Base-by-base conservation (phyloP, 495 filamentous ascomycete genomes). In the Lepraria neglecta region DNA sequence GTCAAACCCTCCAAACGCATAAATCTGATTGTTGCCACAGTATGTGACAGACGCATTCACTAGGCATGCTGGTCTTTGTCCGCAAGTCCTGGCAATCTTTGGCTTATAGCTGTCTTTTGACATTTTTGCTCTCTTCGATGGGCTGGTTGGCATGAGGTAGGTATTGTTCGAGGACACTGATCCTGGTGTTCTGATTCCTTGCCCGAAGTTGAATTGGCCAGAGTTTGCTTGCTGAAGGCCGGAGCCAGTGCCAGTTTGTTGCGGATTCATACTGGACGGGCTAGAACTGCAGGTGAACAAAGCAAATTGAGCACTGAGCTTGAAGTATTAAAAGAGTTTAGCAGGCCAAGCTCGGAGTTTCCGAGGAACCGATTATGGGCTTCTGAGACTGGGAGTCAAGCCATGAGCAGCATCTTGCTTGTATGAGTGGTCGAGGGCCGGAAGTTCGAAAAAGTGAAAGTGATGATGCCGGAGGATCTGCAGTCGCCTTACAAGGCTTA, bases 1-100 rank as follows among this genome's bases (percentile, higher is more conserved):
- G 70, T 98, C 94, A 67, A 98, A 98, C n/a, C 94, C 94, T 14
- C 94, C 94, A 75, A 98, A 98, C 30, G 92, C 94, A 74, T 96
- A 97, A 66, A 98, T 97, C 70, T 89, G 84, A 74, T 96, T 91
- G 73, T 95, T 89, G 50, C 90, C 90, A 69, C 92, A 95, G 73
- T 95, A 96, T 19, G 94, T 97, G 56, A 97, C 91, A 15, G 95
- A 97, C 58, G 94, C 94, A 78, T 97, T 97, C 58, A 97, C 92
- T 45, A 98, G 81, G 69, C 94, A 97, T 54, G 95, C 91, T 10
- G 95, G 92, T 56, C 91, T 79, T 72, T 94, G 89, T 45, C 94
- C 94, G 55, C 90, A 79, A 6, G 87, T 88, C 67, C 86, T 86
- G 28, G 85, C 89, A 19, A 96, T 85, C 68, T 82, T 86, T 11